Conservation (phyloP, 192 early-diverging fungal genomes). For the Backusella australiensis region DNA sequence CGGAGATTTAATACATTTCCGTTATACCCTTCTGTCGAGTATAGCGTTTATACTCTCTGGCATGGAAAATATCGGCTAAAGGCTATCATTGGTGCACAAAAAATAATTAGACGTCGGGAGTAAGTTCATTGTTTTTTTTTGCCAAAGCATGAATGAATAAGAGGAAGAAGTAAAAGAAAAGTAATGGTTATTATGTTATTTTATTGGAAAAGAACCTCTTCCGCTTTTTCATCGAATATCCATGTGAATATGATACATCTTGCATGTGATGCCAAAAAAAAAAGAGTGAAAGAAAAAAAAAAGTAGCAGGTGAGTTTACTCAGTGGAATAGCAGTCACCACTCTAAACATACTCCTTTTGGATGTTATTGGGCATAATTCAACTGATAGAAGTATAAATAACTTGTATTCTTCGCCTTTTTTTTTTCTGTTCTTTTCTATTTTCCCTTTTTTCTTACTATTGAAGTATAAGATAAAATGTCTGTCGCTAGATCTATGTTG, state of each 20-base stretch:
- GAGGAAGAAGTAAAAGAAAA: not conserved
- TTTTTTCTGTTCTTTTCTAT: not conserved
- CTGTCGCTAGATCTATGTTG: slow-evolving; percentile 5
- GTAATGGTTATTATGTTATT: not conserved
- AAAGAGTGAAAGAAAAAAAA: slow-evolving; percentile 9
- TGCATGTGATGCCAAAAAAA: slow-evolving; percentile 16
- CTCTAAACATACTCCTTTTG: not conserved
- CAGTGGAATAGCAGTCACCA: slow-evolving; percentile 28
- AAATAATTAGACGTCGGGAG: not conserved
- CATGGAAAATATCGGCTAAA: slow-evolving; percentile 9
- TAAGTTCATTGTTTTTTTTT: not conserved
- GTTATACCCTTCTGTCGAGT: slow-evolving; percentile 12
- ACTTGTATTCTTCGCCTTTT: not conserved
- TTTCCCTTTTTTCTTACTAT: slow-evolving; percentile 5
- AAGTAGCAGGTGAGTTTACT: slow-evolving; percentile 19
- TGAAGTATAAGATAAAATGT: slow-evolving; percentile 12
- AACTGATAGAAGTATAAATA: slow-evolving; percentile 7
- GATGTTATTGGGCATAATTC: slow-evolving; percentile 11
- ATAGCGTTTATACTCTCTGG: not conserved
- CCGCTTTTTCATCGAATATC: slow-evolving; percentile 12
- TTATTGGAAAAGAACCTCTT: not conserved
- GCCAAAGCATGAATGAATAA: not conserved
- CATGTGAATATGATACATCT: slow-evolving; percentile 22
- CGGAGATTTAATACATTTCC: slow-evolving; percentile 12
- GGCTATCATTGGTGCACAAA: slow-evolving; percentile 5